phyloP scores from a whole-genome alignment of 176 grass and related monocot species.

The Chrysopogon serrulatus region DNA sequence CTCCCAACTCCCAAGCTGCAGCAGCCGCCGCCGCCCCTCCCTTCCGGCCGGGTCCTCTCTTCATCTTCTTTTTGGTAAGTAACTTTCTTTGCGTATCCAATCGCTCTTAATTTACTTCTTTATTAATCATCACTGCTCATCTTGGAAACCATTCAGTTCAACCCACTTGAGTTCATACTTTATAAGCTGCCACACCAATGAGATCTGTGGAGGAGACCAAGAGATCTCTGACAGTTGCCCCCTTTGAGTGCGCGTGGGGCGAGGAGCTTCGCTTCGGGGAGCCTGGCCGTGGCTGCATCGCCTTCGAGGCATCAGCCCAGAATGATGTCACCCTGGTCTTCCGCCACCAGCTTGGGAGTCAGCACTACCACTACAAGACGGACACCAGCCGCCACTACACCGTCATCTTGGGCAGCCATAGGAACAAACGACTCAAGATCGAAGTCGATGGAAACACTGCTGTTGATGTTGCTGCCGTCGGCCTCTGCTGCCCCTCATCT shows the following conservation, averaged over 20 bases:
- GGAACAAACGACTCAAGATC: conserved; percentile 87
- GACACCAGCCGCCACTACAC: conserved; percentile 75
- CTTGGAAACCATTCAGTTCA: background rate
- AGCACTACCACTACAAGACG: conserved; percentile 88
- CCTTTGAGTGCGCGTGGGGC: conserved; percentile 79
- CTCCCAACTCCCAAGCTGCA: background rate
- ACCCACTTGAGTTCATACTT: background rate
- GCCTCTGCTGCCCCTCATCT: conserved; percentile 73
- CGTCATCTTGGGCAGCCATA: conserved; percentile 89
- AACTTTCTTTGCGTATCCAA: background rate
- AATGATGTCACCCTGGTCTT: conserved; percentile 97
- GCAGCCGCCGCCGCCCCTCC: background rate
- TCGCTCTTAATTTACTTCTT: background rate
- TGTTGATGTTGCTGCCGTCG: conserved; percentile 63
- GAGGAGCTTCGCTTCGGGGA: conserved; percentile 76
- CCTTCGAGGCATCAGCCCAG: conserved; percentile 86
- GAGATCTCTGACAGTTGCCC: conserved; percentile 79
- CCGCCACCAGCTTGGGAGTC: conserved; percentile 70
- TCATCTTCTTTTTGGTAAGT: background rate
- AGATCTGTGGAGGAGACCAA: conserved; percentile 45
- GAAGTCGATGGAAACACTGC: conserved; percentile 84
- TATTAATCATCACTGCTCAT: background rate
- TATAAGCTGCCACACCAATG: conserved; percentile 7
- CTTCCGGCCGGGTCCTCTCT: background rate
- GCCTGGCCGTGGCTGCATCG: conserved; percentile 74